Percentiles rank a stretch among this genome's conserved stretches.
Conservation (phyloP, 2,329 filamentous ascomycete genomes). For the Exophiala mesophila region DNA sequence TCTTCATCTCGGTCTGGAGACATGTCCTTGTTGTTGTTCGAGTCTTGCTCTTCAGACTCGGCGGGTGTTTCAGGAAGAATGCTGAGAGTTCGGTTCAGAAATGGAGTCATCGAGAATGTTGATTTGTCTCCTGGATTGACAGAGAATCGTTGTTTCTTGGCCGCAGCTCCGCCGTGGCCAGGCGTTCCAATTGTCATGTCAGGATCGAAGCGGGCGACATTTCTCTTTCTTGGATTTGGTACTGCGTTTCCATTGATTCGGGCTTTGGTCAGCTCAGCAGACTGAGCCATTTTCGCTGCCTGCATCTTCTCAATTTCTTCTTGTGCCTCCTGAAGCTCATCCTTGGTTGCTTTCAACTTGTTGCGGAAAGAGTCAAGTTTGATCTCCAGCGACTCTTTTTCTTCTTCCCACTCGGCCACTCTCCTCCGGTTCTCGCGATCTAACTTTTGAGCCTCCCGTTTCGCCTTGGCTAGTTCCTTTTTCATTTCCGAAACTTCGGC, state of each 20-base stretch:
- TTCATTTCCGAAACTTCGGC: slow-evolving; percentile 44
- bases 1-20: slow-evolving; percentile 30
- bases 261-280: slow-evolving; percentile 25
- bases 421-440: slow-evolving; percentile 54
- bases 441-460: slow-evolving; percentile 42
- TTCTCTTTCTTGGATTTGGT: slow-evolving; percentile 37
- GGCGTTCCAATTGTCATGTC: slow-evolving; percentile 49
- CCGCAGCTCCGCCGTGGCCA: slow-evolving; percentile 39
- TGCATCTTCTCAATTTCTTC: slow-evolving; percentile 44
- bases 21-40: slow-evolving; percentile 26
- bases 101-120: slow-evolving; percentile 88
- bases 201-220: slow-evolving; percentile 38
- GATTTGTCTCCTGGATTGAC: slow-evolving; percentile 76
- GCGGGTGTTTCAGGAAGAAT: slow-evolving; percentile 45
- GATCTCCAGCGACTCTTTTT: slow-evolving; percentile 62
- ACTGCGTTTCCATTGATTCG: slow-evolving; percentile 18
- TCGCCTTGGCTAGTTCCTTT: slow-evolving; percentile 48
- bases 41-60: slow-evolving; percentile 25
- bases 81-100: slow-evolving; percentile 70
- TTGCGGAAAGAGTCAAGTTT: slow-evolving; percentile 64
- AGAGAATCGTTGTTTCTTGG: slow-evolving; percentile 57
- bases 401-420: slow-evolving; percentile 56
- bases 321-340: slow-evolving; percentile 65
- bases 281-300: slow-evolving; percentile 31
- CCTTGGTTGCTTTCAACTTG: slow-evolving; percentile 65